Evolutionary conservation across 163 green algal species (phyloP).

Genomic region (Scenedesmus sp.): DNA sequence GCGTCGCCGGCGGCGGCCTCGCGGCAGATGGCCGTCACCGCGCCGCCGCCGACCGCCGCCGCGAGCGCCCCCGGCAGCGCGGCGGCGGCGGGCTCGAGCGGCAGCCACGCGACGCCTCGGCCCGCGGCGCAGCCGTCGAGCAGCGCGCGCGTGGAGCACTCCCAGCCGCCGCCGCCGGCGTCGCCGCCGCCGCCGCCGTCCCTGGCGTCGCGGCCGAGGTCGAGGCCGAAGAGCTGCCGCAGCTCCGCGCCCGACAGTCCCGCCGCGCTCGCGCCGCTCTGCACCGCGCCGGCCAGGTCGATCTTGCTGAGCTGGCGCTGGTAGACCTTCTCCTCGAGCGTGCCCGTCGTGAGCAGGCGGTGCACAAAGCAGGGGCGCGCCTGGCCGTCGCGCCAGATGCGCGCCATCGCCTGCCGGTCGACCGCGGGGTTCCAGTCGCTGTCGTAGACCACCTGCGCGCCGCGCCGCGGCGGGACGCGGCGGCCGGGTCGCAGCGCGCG

Average conservation of each 20-base stretch:
- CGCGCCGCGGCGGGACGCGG: no score
- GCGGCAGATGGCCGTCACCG: slow-evolving; percentile 32
- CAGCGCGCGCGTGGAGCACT: slow-evolving; percentile 14
- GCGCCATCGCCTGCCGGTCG: slow-evolving; percentile 84
- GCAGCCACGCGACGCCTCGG: neutral
- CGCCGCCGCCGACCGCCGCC: slow-evolving; percentile 23
- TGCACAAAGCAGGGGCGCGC: slow-evolving; percentile 70
- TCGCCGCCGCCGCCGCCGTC: no score
- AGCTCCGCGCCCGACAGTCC: slow-evolving; percentile 58
- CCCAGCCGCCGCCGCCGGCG: neutral
- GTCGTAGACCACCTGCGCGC: slow-evolving; percentile 53
- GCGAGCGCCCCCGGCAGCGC: slow-evolving; percentile 12
- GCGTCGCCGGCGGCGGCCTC: neutral
- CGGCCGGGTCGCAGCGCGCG: neutral
- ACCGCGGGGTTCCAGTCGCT: slow-evolving; percentile 88
- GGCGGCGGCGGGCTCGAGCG: neutral
- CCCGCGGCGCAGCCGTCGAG: slow-evolving; percentile 13
- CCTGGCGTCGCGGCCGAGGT: neutral
- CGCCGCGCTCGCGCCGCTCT: slow-evolving; percentile 2
- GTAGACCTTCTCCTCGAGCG: slow-evolving; percentile 81
- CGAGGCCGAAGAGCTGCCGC: slow-evolving; percentile 39
- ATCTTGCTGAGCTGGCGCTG: slow-evolving; percentile 64
- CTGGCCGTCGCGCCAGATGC: slow-evolving; percentile 93
- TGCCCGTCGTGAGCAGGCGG: slow-evolving; percentile 70
- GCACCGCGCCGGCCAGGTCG: slow-evolving; percentile 22